Base-by-base conservation (phyloP, 208 protist species). In the Acanthamoeba healyi region DNA sequence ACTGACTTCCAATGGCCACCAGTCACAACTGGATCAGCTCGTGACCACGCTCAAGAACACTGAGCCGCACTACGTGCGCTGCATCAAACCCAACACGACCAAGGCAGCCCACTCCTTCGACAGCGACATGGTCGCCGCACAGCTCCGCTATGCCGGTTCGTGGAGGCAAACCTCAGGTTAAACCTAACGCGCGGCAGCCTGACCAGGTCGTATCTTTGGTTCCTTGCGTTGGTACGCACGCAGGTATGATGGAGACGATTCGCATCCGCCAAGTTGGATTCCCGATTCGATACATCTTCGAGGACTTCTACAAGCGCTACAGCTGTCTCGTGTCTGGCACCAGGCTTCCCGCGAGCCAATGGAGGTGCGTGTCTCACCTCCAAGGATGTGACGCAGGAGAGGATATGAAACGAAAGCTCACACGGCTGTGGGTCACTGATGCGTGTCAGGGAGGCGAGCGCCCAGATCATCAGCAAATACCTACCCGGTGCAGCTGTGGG, bases 31-130 rank as follows among this genome's bases (percentile, higher is more conserved):
- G 36, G 61, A 40, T 26, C 29, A 74, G 40, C 61, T 92, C 15
- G 36, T 92, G 61, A 15, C 34, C 34, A 92, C 86, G 2, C 38
- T 92, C 22, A 38, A 7, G 38, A 40, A 26, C 56, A 92, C 86
- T 0, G n/a, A 92, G n/a, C 86, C 86, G 9, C 86, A 92, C 61
- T 92, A 92, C 61, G 44, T 92, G 15, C 86, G 86, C 26, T 92
- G 86, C 40, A 74, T 92, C 40, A 92, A 92, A 38, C 49, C 86
- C 49, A 92, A 92, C 61, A 34, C 86, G 4, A 10, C 26, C 56
- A 92, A 92, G 40, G 58, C 14, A 14, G 5, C 86, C 32, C 36
- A 26, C 49, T 74, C 6, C 32, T 92, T 74, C 29, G 86, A 92
- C 24, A 34, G 26, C 40, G 86, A 74, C 38, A 74, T 74, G 86